Evolutionary conservation across 2,329 filamentous ascomycete genomes (phyloP).

Genomic region (Talaromyces islandicus): DNA sequence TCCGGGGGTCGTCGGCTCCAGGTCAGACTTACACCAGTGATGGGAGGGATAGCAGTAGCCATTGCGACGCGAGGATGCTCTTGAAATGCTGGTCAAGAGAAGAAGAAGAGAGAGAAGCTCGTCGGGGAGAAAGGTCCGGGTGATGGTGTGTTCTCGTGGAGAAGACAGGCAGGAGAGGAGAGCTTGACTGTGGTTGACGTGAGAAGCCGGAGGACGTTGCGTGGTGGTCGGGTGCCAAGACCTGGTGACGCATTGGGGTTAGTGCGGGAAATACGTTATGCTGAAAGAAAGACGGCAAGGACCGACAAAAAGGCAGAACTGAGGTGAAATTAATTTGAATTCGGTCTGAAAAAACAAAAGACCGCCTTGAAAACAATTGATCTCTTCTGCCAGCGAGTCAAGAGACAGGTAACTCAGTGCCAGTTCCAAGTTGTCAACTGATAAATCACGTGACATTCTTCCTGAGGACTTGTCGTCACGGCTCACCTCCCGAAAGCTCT

Average conservation of each 20-base stretch:
- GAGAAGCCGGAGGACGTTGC: conserved; percentile 10
- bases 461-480: too few relatives aligned
- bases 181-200: conserved; percentile 8
- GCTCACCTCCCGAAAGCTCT: neutral
- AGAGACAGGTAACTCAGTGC: neutral
- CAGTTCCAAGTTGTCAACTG: too few relatives aligned
- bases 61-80: conserved; percentile 25
- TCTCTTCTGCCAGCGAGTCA: neutral
- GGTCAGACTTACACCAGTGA: conserved; percentile 41
- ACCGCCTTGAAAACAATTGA: neutral
- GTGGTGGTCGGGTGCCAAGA: conserved; percentile 11
- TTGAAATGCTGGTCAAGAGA: neutral
- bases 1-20: conserved; percentile 14
- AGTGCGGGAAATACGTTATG: neutral
- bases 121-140: neutral
- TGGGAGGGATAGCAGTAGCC: conserved; percentile 38
- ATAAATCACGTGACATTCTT: conserved; percentile 18
- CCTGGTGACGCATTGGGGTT: neutral
- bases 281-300: neutral
- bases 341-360: neutral
- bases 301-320: neutral
- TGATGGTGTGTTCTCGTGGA: neutral
- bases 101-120: neutral
- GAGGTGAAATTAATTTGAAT: neutral
- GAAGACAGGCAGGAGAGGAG: neutral